phyloP scores from a whole-genome alignment of 352 stramenopile species.

The Paralagenidium karlingii region DNA sequence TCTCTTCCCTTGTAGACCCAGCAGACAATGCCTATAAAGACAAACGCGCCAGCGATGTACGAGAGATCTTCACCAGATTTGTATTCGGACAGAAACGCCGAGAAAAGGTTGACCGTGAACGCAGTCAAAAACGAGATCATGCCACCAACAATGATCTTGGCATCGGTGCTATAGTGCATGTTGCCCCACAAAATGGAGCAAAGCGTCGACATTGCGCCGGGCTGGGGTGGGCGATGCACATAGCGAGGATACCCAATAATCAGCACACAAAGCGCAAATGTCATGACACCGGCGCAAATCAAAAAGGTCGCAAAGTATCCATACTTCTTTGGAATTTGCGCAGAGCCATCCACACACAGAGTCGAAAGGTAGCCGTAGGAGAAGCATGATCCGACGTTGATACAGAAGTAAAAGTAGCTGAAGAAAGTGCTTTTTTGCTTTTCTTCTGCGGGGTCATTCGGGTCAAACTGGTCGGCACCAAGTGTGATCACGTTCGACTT shows the following conservation, averaged over 20 bases:
- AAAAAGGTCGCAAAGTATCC: constrained; percentile 70
- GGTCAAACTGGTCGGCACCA: constrained; percentile 49
- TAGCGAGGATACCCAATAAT: constrained; percentile 29
- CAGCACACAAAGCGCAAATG: constrained; percentile 24
- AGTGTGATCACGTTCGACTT: constrained; percentile 46
- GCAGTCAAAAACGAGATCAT: constrained; percentile 21
- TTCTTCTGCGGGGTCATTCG: constrained; percentile 16
- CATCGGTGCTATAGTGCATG: constrained; percentile 13
- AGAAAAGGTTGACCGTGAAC: constrained; percentile 38
- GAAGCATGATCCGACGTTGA: constrained; percentile 58
- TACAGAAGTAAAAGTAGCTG: constrained; percentile 69
- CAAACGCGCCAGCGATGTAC: constrained; percentile 21
- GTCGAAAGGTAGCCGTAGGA: constrained; percentile 68
- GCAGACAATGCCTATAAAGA: constrained; percentile 20
- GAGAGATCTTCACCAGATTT: constrained; percentile 30
- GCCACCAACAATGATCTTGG: constrained; percentile 19
- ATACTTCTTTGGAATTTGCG: constrained; percentile 45
- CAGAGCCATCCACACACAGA: constrained; percentile 58
- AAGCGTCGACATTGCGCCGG: constrained; percentile 28
- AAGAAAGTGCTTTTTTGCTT: constrained; percentile 53
- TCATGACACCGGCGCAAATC: constrained; percentile 27
- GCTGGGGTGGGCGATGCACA: constrained; percentile 22
- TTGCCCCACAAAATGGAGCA: constrained; percentile 18
- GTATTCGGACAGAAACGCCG: constrained; percentile 27
- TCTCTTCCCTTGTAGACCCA: constrained; percentile 35